Evolutionary conservation across 2,329 filamentous ascomycete species (phyloP).

Genomic region (Xylariaceae sp.): DNA sequence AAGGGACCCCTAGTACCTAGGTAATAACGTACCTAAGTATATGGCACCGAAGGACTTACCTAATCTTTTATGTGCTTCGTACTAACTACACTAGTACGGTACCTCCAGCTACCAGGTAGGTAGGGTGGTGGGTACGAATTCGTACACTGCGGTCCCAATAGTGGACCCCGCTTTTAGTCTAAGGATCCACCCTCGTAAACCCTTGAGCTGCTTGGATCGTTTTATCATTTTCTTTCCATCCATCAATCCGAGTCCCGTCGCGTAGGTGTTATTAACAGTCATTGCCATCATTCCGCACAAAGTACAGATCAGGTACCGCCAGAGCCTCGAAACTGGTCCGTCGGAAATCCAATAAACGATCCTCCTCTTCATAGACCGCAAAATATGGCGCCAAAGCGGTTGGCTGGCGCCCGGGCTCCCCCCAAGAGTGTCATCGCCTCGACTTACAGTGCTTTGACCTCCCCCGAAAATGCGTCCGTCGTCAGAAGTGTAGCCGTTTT

Average conservation of each 20-base stretch:
- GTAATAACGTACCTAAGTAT: too few relatives aligned
- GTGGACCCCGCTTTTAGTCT: too few relatives aligned
- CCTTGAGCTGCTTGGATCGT: not conserved
- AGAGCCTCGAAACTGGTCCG: not conserved
- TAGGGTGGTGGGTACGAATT: too few relatives aligned
- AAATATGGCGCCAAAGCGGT: slow-evolving; percentile 60
- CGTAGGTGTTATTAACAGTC: not conserved
- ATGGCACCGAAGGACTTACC: too few relatives aligned
- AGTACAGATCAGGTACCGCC: not conserved
- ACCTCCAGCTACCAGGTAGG: too few relatives aligned
- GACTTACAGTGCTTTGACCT: slow-evolving; percentile 60
- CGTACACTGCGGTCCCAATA: too few relatives aligned
- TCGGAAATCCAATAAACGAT: not conserved
- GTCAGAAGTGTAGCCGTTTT: slow-evolving; percentile 65
- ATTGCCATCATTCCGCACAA: not conserved
- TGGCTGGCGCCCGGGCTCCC: slow-evolving; percentile 43
- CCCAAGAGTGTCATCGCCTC: slow-evolving; percentile 52
- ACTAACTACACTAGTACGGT: too few relatives aligned
- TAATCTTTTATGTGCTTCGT: too few relatives aligned
- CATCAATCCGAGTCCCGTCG: too few relatives aligned
- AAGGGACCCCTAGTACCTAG: too few relatives aligned
- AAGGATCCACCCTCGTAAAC: too few relatives aligned
- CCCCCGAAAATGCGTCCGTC: slow-evolving; percentile 63
- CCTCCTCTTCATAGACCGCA: not conserved
- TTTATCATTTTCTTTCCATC: slow-evolving; percentile 1